Conservation (phyloP, 805 yeast genomes). For the Jamesozyma hellenica region DNA sequence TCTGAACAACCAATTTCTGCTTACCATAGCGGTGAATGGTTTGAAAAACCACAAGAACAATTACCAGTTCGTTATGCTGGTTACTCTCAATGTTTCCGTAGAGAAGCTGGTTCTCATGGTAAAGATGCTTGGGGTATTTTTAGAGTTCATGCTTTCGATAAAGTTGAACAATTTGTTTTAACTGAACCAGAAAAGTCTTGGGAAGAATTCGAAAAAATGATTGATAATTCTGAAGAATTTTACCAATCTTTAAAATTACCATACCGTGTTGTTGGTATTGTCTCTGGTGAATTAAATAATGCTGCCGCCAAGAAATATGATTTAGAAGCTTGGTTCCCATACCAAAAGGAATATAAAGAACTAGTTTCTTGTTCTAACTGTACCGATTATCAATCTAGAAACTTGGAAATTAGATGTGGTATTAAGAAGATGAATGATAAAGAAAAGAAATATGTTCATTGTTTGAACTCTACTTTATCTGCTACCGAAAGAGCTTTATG, state of each 20-base stretch:
- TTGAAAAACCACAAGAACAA: slow-evolving; percentile 93
- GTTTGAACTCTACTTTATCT: slow-evolving; percentile 92
- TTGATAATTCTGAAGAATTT: slow-evolving; percentile 80
- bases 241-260: slow-evolving; percentile 88
- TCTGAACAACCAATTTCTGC: slow-evolving; percentile 99
- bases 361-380: slow-evolving; percentile 97
- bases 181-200: slow-evolving; percentile 98
- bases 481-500: slow-evolving; percentile 98
- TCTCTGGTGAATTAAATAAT: slow-evolving; percentile 95
- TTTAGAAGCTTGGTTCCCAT: slow-evolving; percentile 99
- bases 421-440: slow-evolving; percentile 89
- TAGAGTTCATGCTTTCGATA: slow-evolving; percentile 97
- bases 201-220: slow-evolving; percentile 96
- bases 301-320: slow-evolving; percentile 99
- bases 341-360: slow-evolving; percentile 96
- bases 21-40: slow-evolving; percentile 96
- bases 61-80: slow-evolving; percentile 96
- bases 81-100: slow-evolving; percentile 95
- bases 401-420: slow-evolving; percentile 97
- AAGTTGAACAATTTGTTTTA: slow-evolving; percentile 90
- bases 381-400: slow-evolving; percentile 98
- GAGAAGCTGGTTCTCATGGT: slow-evolving; percentile 99
- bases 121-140: slow-evolving; percentile 99
- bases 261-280: slow-evolving; percentile 95
- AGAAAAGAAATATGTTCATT: slow-evolving; percentile 96